Conservation (phyloP, 208 protist species). For the Tritrichomonas foetus region DNA sequence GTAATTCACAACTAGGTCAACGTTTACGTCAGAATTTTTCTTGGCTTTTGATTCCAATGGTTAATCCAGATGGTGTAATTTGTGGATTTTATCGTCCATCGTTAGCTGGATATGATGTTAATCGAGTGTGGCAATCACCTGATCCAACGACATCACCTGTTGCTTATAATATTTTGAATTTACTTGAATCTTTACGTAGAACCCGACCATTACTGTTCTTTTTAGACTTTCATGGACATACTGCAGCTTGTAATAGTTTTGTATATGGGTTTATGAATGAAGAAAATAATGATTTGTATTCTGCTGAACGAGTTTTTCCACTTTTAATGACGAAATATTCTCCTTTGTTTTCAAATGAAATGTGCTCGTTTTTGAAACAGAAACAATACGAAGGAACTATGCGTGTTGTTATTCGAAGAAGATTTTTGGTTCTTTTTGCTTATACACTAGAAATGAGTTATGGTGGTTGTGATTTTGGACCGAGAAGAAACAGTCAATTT, state of each 20-base stretch:
- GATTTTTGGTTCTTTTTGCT: neutral
- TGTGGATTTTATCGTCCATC: constrained; percentile 91
- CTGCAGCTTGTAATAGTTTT: constrained; percentile 21
- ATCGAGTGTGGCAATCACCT: constrained; percentile 74
- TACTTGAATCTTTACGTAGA: neutral
- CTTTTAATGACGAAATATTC: constrained; percentile 14
- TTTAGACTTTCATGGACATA: constrained; percentile 25
- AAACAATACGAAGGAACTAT: constrained; percentile 30
- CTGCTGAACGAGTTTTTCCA: constrained; percentile 3
- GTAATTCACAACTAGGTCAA: neutral
- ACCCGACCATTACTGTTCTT: neutral
- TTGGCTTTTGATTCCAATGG: constrained; percentile 15
- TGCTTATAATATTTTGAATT: constrained; percentile 42
- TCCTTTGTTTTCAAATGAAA: neutral
- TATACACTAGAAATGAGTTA: constrained; percentile 12
- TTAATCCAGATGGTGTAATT: constrained; percentile 83
- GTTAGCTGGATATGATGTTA: constrained; percentile 81
- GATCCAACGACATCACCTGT: constrained; percentile 41
- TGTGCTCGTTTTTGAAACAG: neutral
- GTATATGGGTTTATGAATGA: constrained; percentile 29
- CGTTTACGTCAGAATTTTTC: neutral
- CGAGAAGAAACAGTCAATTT: neutral
- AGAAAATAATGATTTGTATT: neutral
- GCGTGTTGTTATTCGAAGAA: constrained; percentile 15
- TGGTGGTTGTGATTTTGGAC: constrained; percentile 27